A percentile compares a stretch with the other conserved stretches of the same genome.
Evolutionary conservation across 768 basidiomycete genomes (phyloP).

Genomic region (Vararia minispora): DNA sequence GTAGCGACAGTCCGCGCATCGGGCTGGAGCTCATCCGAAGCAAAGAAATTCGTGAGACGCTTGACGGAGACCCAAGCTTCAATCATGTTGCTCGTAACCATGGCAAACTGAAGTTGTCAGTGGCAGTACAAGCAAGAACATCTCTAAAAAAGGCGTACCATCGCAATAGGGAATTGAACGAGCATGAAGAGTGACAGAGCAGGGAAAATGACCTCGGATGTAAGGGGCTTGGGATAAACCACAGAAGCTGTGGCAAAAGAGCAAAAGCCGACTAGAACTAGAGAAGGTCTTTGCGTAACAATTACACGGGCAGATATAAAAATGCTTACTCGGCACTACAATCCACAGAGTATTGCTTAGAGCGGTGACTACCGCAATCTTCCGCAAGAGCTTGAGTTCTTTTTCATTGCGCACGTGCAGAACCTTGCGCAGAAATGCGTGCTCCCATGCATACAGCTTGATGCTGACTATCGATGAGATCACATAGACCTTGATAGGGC

Average conservation of each 20-base stretch:
- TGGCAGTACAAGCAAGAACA: slow-evolving; percentile 3
- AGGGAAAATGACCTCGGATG: slow-evolving; percentile 92
- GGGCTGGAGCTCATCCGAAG: slow-evolving; percentile 66
- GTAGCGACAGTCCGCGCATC: slow-evolving; percentile 56
- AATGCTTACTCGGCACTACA: slow-evolving; percentile 43
- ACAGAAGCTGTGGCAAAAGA: slow-evolving; percentile 68
- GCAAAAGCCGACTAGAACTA: slow-evolving; percentile 68
- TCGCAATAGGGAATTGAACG: slow-evolving; percentile 74
- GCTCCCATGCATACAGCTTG: slow-evolving; percentile 93
- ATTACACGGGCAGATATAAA: background rate
- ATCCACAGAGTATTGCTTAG: slow-evolving; percentile 54
- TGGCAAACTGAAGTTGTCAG: slow-evolving; percentile 37
- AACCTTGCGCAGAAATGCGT: slow-evolving; percentile 73
- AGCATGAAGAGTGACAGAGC: slow-evolving; percentile 86
- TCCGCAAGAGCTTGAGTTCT: slow-evolving; percentile 72
- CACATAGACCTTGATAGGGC: background rate
- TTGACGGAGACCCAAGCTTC: slow-evolving; percentile 78
- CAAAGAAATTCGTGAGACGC: slow-evolving; percentile 67
- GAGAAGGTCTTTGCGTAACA: background rate
- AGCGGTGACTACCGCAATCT: slow-evolving; percentile 69
- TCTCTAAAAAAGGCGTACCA: slow-evolving; percentile 37
- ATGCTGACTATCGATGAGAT: slow-evolving; percentile 35
- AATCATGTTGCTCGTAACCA: slow-evolving; percentile 71
- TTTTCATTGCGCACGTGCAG: slow-evolving; percentile 71
- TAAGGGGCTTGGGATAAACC: slow-evolving; percentile 56